A percentile compares a stretch with the other conserved stretches of the same genome.
These are phyloP conservation scores for Platanus orientalis DNA, from an alignment of 164 flowering plant species.

Conservation along the genomic window DNA sequence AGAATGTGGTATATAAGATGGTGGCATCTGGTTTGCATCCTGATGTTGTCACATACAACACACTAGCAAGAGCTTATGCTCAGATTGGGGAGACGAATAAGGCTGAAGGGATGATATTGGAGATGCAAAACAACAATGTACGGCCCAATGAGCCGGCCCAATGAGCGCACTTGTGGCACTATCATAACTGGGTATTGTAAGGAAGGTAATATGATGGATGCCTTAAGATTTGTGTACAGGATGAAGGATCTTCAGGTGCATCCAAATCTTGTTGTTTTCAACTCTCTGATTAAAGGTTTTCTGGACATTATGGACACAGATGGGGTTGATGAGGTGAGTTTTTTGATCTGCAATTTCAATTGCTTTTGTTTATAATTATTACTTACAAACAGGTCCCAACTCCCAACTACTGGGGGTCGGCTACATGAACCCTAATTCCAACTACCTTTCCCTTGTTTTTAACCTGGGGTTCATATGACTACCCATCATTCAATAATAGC, in stretches of 20 bases:
- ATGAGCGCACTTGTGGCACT: constrained; percentile 57
- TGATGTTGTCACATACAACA: constrained; percentile 84
- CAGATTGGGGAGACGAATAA: constrained; percentile 48
- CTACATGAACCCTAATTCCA: too few species aligned
- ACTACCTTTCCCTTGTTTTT: too few species aligned
- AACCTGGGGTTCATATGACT: too few species aligned
- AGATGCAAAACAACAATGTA: constrained; percentile 42
- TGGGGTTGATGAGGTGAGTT: constrained; percentile 57
- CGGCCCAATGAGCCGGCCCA: constrained; percentile 57
- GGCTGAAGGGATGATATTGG: constrained; percentile 45
- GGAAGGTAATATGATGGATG: neutral
- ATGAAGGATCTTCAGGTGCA: constrained; percentile 48
- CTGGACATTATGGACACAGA: constrained; percentile 37
- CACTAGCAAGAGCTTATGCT: constrained; percentile 76
- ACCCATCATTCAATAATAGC: too few species aligned
- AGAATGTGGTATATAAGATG: constrained; percentile 75
- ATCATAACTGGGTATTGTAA: constrained; percentile 33
- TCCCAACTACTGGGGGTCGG: too few species aligned
- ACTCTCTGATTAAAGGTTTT: constrained; percentile 56
- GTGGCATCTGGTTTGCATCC: constrained; percentile 62
- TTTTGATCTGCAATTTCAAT: neutral
- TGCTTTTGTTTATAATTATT: too few species aligned
- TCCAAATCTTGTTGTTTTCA: constrained; percentile 57
- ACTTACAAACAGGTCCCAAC: too few species aligned
- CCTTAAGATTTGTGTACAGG: neutral